Evolutionary conservation across 2,329 filamentous ascomycete genomes (phyloP), one percentile per base, ranked within the genome.

Genomic region (Penicillium corylophilum): DNA sequence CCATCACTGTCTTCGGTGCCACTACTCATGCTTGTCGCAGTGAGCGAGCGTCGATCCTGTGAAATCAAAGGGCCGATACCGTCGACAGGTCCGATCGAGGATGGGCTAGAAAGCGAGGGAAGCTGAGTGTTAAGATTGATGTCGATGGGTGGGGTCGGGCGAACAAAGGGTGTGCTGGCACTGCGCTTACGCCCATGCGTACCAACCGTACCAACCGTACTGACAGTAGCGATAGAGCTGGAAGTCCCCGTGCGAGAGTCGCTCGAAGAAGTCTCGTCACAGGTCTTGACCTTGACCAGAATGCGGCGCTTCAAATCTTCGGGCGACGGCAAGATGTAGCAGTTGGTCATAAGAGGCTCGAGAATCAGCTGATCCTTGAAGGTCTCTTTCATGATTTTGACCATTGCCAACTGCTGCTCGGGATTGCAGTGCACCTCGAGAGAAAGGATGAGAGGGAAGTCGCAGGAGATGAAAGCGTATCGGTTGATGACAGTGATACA

Each of bases 401-500:
- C 88, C 94, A 99, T 97, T 40, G 84, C 82, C 18, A 83, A 79
- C 71, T 99, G 94, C 68, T 97, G 94, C 12, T 85, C 78, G 2
- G 85, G 76, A 61, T 83, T 89, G 80, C 94, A 97, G 69, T 97
- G 94, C 4, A 97, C 92, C 71, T 99, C 94, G 13, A 99, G 86
- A 1, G 94, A 97, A 56, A 99, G 86, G 77, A 94, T 95, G 15
- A 99, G 79, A 0, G 94, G 94, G 62, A 92, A 96, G 20, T 82
- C 83, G n/a, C 89, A 91, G 50, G 87, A 87, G 58, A 86, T 80
- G 66, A 99, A 99, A 2, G 94, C 94, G 68, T 96, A 96, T 69
- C 93, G 92, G 72, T 92, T 90, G 70, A 99, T 94, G 45, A 92
- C 91, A 23, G 86, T 88, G 74, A 99, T 90, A 57, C 93, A 93